phyloP scores from a whole-genome alignment of 768 basidiomycete genomes.

The Cubamyces lactineus region DNA sequence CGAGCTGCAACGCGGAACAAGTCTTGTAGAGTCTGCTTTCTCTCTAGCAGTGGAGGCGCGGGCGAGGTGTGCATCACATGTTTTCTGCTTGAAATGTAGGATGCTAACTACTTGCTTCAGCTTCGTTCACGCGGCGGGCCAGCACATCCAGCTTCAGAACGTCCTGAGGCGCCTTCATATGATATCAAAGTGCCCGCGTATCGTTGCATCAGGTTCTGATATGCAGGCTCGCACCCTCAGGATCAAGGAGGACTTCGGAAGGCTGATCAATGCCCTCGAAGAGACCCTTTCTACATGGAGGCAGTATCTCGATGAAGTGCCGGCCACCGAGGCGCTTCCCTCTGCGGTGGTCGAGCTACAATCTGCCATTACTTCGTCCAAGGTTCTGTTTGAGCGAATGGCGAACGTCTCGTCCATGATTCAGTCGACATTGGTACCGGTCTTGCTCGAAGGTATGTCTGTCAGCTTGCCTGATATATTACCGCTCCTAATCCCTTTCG shows the following conservation, averaged over 20 bases:
- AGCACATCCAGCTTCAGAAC: conserved; percentile 12
- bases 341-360: conserved; percentile 8
- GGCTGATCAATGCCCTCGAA: conserved; percentile 36
- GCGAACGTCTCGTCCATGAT: conserved; percentile 29
- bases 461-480: background rate
- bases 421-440: conserved; percentile 33
- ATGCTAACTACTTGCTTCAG: conserved; percentile 32
- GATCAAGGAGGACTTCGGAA: conserved; percentile 33
- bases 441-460: conserved; percentile 44
- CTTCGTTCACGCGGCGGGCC: conserved; percentile 4
- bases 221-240: conserved; percentile 27
- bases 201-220: conserved; percentile 32
- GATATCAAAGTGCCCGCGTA: conserved; percentile 18
- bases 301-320: conserved; percentile 27
- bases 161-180: conserved; percentile 17
- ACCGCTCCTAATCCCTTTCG: background rate
- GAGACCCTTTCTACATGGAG: conserved; percentile 29
- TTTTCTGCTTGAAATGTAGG: conserved; percentile 27
- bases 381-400: conserved; percentile 31
- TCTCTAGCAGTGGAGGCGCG: conserved; percentile 65
- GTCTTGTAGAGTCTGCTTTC: conserved; percentile 79
- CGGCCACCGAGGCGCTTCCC: conserved; percentile 40
- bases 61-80: conserved; percentile 54
- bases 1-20: conserved; percentile 80
- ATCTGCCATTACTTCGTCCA: conserved; percentile 25